Conservation (phyloP, 1,139 yeast species). For the Pichia sp. region DNA sequence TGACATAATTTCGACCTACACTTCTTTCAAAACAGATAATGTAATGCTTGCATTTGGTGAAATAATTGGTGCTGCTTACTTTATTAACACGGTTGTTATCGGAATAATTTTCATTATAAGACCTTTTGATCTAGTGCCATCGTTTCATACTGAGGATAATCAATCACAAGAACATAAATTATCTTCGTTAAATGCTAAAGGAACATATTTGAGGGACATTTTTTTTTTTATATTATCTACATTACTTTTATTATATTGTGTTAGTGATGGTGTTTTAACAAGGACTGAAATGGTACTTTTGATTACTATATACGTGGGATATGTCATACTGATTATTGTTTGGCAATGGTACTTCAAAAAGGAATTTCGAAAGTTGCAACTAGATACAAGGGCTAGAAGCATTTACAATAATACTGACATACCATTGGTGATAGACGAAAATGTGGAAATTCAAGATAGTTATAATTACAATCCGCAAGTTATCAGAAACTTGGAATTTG, state of each 20-base stretch:
- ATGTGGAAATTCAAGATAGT: slow-evolving; percentile 23
- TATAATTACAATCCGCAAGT: slow-evolving; percentile 26
- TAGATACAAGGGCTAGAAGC: slow-evolving; percentile 19
- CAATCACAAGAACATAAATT: slow-evolving; percentile 9
- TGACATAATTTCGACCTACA: slow-evolving; percentile 49
- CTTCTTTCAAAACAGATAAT: slow-evolving; percentile 42
- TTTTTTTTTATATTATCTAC: slow-evolving; percentile 45
- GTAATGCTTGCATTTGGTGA: slow-evolving; percentile 51
- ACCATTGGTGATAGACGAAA: slow-evolving; percentile 17
- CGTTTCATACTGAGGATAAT: slow-evolving; percentile 2
- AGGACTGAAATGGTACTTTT: slow-evolving; percentile 42
- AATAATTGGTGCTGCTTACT: slow-evolving; percentile 50
- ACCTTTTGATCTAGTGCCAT: slow-evolving; percentile 40
- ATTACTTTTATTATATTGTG: slow-evolving; percentile 35
- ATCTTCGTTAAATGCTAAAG: slow-evolving; percentile 20
- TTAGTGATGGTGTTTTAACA: slow-evolving; percentile 42
- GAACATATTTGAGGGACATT: slow-evolving; percentile 48
- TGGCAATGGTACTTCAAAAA: slow-evolving; percentile 33
- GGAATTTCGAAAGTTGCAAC: slow-evolving; percentile 3
- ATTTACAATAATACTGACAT: slow-evolving; percentile 19
- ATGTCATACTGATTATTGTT: slow-evolving; percentile 44
- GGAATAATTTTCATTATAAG: slow-evolving; percentile 44
- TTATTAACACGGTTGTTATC: slow-evolving; percentile 46
- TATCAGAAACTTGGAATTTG: slow-evolving; percentile 25
- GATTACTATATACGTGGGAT: slow-evolving; percentile 44